Evolutionary conservation across 73 alveolate genomes (phyloP).

Genomic region (Tetrahymena borealis): DNA sequence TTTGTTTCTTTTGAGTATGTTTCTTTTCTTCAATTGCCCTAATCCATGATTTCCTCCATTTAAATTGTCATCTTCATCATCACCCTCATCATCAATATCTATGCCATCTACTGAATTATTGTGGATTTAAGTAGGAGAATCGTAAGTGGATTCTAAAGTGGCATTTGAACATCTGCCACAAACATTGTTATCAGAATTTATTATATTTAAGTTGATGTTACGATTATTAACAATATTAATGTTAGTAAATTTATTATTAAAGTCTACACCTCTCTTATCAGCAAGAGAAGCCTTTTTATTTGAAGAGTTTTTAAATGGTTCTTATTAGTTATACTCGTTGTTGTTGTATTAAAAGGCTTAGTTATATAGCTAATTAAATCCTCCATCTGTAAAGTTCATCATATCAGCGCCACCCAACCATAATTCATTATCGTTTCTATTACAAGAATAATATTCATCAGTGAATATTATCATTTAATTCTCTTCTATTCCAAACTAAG

Average conservation of each 20-base stretch:
- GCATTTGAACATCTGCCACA: background rate
- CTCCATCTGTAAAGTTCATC: background rate
- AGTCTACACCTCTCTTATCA: background rate
- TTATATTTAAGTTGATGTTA: too few relatives aligned
- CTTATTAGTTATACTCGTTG: background rate
- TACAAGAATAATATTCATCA: background rate
- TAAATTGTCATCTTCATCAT: background rate
- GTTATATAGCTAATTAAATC: background rate
- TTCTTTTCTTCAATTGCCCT: background rate
- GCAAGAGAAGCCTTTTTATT: background rate
- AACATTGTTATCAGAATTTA: too few relatives aligned
- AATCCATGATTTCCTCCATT: background rate
- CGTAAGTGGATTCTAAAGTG: background rate
- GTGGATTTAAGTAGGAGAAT: background rate
- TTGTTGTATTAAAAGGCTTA: background rate
- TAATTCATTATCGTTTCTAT: background rate
- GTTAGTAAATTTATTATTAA: background rate
- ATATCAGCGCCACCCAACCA: background rate
- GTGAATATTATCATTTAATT: background rate
- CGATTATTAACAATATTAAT: background rate
- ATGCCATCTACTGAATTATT: background rate
- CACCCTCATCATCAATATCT: background rate
- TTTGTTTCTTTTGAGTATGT: background rate
- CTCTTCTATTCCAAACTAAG: background rate
- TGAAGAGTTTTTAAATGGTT: background rate